Percentiles rank a stretch among this genome's conserved stretches.
Evolutionary conservation across 2,329 filamentous ascomycete genomes (phyloP).

Genomic region (Proliferodiscus dingleyae): DNA sequence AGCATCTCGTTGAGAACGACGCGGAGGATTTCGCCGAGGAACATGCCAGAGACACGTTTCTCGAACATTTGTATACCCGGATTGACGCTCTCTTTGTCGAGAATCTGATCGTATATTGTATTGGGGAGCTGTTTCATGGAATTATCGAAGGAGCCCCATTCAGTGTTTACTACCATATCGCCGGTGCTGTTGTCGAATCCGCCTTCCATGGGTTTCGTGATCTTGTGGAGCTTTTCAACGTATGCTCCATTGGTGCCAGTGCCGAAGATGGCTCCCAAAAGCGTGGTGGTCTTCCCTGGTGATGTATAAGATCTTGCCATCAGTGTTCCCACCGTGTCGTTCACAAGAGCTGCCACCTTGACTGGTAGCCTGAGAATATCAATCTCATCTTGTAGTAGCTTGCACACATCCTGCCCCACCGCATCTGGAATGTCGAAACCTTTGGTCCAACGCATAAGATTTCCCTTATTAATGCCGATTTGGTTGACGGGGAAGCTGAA

Average conservation of each 20-base stretch:
- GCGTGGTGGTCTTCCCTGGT: conserved; percentile 76
- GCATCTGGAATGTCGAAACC: conserved; percentile 96
- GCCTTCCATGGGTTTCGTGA: conserved; percentile 70
- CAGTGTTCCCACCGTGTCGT: conserved; percentile 94
- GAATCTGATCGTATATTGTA: conserved; percentile 72
- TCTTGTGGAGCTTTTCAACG: conserved; percentile 81
- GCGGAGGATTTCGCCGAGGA: conserved; percentile 88
- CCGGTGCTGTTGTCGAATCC: conserved; percentile 76
- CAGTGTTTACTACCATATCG: conserved; percentile 96
- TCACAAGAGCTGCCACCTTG: conserved; percentile 91
- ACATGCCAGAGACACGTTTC: conserved; percentile 98
- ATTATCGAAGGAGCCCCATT: conserved; percentile 99
- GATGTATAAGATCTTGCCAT: conserved; percentile 97
- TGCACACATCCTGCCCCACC: conserved; percentile 90
- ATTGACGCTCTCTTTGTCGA: conserved; percentile 80
- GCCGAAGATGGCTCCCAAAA: conserved; percentile 87
- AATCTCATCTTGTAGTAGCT: conserved; percentile 81
- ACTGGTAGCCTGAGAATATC: conserved; percentile 83
- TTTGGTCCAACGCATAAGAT: conserved; percentile 95
- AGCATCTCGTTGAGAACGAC: conserved; percentile 69
- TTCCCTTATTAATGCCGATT: conserved; percentile 89
- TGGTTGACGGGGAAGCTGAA: conserved; percentile 98
- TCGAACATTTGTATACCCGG: conserved; percentile 98
- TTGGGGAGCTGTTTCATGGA: conserved; percentile 80
- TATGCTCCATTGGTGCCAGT: conserved; percentile 14